These are phyloP conservation scores for Priceomyces fermenticarens DNA, from an alignment of 805 yeast species.

Conservation along the genomic window DNA sequence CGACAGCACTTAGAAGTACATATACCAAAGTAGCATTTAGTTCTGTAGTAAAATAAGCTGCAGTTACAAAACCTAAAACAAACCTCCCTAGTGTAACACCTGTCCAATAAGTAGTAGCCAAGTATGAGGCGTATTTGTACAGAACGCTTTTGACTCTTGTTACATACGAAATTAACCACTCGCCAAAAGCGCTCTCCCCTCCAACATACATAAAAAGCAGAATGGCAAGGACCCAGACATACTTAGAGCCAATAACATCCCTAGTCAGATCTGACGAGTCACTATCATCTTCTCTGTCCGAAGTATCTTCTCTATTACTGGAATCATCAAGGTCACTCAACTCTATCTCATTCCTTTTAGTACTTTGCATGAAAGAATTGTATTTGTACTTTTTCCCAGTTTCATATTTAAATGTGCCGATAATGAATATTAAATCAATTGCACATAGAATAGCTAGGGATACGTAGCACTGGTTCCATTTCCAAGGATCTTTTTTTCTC, in stretches of 20 bases:
- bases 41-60: constrained; percentile 45
- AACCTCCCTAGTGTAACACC: constrained; percentile 50
- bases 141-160: constrained; percentile 35
- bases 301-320: constrained; percentile 8
- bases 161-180: constrained; percentile 50
- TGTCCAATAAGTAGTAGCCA: constrained; percentile 52
- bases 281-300: constrained; percentile 1
- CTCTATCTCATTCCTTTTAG: constrained; percentile 12
- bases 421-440: constrained; percentile 17
- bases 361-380: constrained; percentile 10
- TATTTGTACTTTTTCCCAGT: constrained; percentile 44
- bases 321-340: constrained; percentile 8
- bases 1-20: constrained; percentile 27
- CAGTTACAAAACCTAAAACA: constrained; percentile 52
- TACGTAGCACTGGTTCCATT: constrained; percentile 48
- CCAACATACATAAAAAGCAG: constrained; percentile 50
- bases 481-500: constrained; percentile 34
- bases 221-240: constrained; percentile 39
- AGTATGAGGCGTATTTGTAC: constrained; percentile 40
- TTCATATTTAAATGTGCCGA: constrained; percentile 37
- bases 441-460: constrained; percentile 29
- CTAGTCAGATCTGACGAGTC: constrained; percentile 19
- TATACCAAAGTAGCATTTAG: constrained; percentile 43
- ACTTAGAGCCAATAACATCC: constrained; percentile 30
- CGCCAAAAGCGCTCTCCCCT: constrained; percentile 51